Conservation (phyloP, 768 basidiomycete species). For the Lactifluus piperatus region DNA sequence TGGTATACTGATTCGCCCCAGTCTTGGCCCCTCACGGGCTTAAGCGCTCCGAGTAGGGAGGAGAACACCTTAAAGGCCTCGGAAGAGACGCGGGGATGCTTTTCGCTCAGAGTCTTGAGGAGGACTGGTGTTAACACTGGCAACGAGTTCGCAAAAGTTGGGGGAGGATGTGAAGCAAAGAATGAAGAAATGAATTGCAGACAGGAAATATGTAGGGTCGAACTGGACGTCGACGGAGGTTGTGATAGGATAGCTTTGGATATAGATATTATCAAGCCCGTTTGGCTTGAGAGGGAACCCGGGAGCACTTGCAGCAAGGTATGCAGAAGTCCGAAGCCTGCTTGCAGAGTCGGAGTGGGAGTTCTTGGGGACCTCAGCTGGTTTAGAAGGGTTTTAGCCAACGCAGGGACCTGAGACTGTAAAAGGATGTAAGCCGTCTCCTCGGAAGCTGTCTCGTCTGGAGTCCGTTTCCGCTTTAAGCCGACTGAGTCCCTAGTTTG, state of each 20-base stretch:
- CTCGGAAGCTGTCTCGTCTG: slow-evolving; percentile 62
- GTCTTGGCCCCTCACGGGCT: slow-evolving; percentile 53
- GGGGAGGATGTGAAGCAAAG: slow-evolving; percentile 62
- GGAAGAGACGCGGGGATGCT: slow-evolving; percentile 81
- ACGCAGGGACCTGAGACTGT: slow-evolving; percentile 61
- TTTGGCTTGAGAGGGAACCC: slow-evolving; percentile 69
- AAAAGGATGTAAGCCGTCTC: slow-evolving; percentile 69
- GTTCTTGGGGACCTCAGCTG: slow-evolving; percentile 83
- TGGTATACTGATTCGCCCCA: slow-evolving; percentile 72
- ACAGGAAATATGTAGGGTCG: slow-evolving; percentile 74
- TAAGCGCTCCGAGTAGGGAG: slow-evolving; percentile 64
- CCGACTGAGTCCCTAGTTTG: slow-evolving; percentile 43
- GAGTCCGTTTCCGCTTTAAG: slow-evolving; percentile 71
- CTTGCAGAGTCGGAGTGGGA: slow-evolving; percentile 65
- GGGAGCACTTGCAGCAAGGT: slow-evolving; percentile 72
- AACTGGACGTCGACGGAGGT: slow-evolving; percentile 64
- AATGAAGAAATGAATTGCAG: slow-evolving; percentile 81
- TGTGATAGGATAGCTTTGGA: slow-evolving; percentile 58
- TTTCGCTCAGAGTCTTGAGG: slow-evolving; percentile 65
- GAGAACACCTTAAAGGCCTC: slow-evolving; percentile 87
- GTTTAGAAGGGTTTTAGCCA: slow-evolving; percentile 75
- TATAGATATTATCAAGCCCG: slow-evolving; percentile 52
- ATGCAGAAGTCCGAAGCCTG: slow-evolving; percentile 75
- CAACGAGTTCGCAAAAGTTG: slow-evolving; percentile 53
- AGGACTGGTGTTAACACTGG: slow-evolving; percentile 63